Percentiles rank a stretch among this genome's conserved stretches.
Evolutionary conservation across 768 basidiomycete genomes (phyloP).

Genomic region (Lyophyllum semitale): DNA sequence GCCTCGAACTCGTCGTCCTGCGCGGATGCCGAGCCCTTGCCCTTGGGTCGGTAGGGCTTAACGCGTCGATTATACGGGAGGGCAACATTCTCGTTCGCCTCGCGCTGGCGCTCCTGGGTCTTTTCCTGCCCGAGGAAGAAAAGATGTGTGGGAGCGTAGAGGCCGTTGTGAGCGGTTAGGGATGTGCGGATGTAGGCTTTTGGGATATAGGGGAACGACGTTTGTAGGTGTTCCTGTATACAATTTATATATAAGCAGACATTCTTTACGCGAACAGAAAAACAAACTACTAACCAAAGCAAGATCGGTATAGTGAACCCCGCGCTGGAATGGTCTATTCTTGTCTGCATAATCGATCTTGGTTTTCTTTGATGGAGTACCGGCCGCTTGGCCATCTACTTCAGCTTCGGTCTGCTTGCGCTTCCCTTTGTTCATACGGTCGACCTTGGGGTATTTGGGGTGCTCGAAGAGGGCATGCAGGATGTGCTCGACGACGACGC

Average conservation of each 20-base stretch:
- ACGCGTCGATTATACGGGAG: constrained; percentile 40
- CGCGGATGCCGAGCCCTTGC: constrained; percentile 24
- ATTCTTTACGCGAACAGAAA: not conserved
- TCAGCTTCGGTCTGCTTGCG: constrained; percentile 35
- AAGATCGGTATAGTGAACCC: constrained; percentile 47
- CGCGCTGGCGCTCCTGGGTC: constrained; percentile 11
- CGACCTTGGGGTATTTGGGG: constrained; percentile 54
- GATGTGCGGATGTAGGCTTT: constrained; percentile 51
- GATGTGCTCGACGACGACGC: constrained; percentile 51
- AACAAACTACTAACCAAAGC: constrained; percentile 45
- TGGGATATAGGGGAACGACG: constrained; percentile 60
- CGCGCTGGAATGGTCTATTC: constrained; percentile 45
- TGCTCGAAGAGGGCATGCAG: constrained; percentile 67
- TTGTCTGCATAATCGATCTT: constrained; percentile 57
- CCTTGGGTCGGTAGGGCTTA: constrained; percentile 25
- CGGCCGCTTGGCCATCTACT: constrained; percentile 20
- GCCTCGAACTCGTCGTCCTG: constrained; percentile 47
- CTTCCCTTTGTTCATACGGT: constrained; percentile 36
- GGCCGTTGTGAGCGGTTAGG: constrained; percentile 35
- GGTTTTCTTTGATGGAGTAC: constrained; percentile 33
- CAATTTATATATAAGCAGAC: not conserved
- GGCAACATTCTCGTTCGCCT: constrained; percentile 16
- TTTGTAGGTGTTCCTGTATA: constrained; percentile 50
- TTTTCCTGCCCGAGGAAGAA: constrained; percentile 42
- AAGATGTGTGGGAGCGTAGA: constrained; percentile 73